Evolutionary conservation across 2,329 filamentous ascomycete genomes (phyloP).

Genomic region (Ophiostoma ips): DNA sequence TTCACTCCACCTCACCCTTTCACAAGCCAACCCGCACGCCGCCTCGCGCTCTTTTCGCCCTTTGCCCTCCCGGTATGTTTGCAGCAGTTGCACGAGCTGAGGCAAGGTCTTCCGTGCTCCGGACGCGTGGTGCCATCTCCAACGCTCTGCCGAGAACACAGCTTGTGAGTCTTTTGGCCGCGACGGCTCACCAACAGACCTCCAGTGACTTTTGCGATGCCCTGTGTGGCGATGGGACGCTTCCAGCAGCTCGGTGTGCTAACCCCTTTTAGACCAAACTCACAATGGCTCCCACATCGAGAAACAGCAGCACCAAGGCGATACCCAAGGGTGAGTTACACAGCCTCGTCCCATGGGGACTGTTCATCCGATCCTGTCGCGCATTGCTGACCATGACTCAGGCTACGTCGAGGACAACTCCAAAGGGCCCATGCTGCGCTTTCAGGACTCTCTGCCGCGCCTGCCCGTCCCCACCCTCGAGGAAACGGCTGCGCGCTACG

Average conservation of each 20-base stretch:
- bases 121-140: constrained; percentile 12
- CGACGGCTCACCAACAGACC: background rate
- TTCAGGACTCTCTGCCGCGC: constrained; percentile 69
- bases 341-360: background rate
- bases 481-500: constrained; percentile 66
- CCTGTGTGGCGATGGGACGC: background rate
- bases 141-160: constrained; percentile 12
- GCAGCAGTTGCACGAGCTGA: constrained; percentile 22
- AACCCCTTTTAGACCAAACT: constrained; percentile 11
- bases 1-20: background rate
- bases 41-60: too few relatives aligned
- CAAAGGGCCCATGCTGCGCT: constrained; percentile 70
- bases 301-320: constrained; percentile 39
- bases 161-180: constrained; percentile 5
- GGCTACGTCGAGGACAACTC: constrained; percentile 69
- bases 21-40: too few relatives aligned
- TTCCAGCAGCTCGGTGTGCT: background rate
- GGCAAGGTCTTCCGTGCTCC: constrained; percentile 22
- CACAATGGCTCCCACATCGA: constrained; percentile 39
- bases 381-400: constrained; percentile 19
- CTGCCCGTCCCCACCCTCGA: constrained; percentile 71
- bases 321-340: constrained; percentile 12
- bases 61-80: constrained; percentile 20
- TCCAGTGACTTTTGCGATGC: background rate
- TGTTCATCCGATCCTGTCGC: background rate